Evolutionary conservation across 148 eudicot genomes (phyloP), one percentile per base, ranked within the genome.

Genomic region (Vaccinium myrtillus): DNA sequence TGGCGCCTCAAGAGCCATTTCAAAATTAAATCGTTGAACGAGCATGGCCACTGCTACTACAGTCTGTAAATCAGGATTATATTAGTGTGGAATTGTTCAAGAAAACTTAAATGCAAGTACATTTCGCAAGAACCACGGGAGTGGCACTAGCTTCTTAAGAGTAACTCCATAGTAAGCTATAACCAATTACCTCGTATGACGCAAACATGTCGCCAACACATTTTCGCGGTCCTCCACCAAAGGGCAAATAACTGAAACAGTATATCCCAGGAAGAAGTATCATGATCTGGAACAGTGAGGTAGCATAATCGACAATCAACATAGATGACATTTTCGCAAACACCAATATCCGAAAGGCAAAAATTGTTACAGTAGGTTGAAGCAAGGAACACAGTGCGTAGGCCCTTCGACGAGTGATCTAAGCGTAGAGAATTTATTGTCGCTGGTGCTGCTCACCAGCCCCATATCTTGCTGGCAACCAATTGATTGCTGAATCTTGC

Each of bases 151-250:
- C 32, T 73, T 7, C 15, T 25, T 70, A 25, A 19, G 15, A 48
- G 67, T 43, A 36, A 55, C 43, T 71, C 70, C 21, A 77, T 16
- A 75, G 8, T 48, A 56, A 79, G 67, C 46, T 10, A 75, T 2
- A 36, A 83, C 14, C 78, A 79, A 25, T 86, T 94, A 95, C 99
- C 99, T 97, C 99, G 82, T 89, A 97, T 30, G 98, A 58, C 61
- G 99, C 99, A 87, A 97, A 97, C 93, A 92, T 90, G 89, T 97
- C 99, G 21, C 98, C 99, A 70, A 97, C 87, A 87, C 99, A 97
- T 88, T 97, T 97, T 86, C 99, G 90, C 30, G 93, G 99, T 82
- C 99, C 99, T 82, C 99, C 99, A 82, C 99, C 99, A 86, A 97
- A 97, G 61, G 99, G 99, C 90, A 97, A 87, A 87, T 97, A 97